Evolutionary conservation across 1,139 yeast species (phyloP).

Genomic region (Candida sanyaensis): DNA sequence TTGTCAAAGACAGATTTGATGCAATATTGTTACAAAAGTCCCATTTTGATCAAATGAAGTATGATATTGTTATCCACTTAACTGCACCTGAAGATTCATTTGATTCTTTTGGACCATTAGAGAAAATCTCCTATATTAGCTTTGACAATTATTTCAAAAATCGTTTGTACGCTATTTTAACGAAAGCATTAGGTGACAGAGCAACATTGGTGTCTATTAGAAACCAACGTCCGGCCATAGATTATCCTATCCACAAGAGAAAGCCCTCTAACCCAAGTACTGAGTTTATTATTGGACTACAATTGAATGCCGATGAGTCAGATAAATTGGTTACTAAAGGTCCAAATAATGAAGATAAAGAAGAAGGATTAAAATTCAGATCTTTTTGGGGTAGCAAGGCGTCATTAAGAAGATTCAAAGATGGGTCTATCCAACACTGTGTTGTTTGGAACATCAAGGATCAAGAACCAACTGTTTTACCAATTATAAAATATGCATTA

Average conservation of each 20-base stretch:
- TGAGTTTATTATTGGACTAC: constrained; percentile 59
- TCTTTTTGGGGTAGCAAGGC: constrained; percentile 89
- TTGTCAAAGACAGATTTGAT: constrained; percentile 81
- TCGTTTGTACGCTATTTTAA: constrained; percentile 59
- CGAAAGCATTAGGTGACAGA: constrained; percentile 70
- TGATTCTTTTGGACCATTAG: constrained; percentile 65
- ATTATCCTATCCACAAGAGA: constrained; percentile 57
- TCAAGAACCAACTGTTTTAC: constrained; percentile 63
- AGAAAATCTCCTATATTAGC: constrained; percentile 71
- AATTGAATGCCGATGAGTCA: constrained; percentile 70
- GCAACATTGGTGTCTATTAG: constrained; percentile 47
- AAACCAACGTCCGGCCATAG: constrained; percentile 26
- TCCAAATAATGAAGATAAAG: constrained; percentile 65
- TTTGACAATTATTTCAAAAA: constrained; percentile 66
- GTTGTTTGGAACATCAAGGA: constrained; percentile 78
- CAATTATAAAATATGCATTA: constrained; percentile 65
- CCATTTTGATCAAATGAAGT: constrained; percentile 57
- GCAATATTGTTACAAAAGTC: constrained; percentile 75
- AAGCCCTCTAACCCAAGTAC: constrained; percentile 45
- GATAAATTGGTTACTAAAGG: constrained; percentile 87
- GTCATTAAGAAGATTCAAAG: constrained; percentile 85
- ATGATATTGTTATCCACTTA: constrained; percentile 62
- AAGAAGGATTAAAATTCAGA: constrained; percentile 64
- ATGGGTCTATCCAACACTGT: constrained; percentile 86
- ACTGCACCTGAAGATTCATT: constrained; percentile 39